These are phyloP conservation scores for Plasmodium gallinaceum DNA, from an alignment of 169 alveolate species.

Conservation along the genomic window DNA sequence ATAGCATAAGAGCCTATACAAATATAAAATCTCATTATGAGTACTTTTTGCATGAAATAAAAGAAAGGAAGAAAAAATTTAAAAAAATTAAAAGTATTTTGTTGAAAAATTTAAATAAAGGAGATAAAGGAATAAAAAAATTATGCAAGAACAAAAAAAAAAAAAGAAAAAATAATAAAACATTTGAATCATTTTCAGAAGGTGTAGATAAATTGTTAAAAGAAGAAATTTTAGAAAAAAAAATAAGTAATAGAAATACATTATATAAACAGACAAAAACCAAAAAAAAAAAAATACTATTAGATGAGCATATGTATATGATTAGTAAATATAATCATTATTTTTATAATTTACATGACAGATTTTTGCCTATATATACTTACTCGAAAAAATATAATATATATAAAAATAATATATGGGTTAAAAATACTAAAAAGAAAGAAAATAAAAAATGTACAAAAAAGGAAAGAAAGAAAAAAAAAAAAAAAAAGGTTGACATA, in stretches of 20 bases:
- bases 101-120: slow-evolving; percentile 15
- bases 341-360: slow-evolving; percentile 33
- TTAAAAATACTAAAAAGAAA: background rate
- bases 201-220: slow-evolving; percentile 43
- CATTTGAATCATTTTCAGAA: slow-evolving; percentile 47
- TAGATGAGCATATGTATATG: slow-evolving; percentile 63
- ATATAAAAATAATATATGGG: slow-evolving; percentile 21
- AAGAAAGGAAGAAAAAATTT: background rate
- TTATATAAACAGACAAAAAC: slow-evolving; percentile 2
- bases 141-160: background rate
- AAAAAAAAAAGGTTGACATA: slow-evolving; percentile 33
- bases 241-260: slow-evolving; percentile 10
- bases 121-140: background rate
- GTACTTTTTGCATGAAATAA: slow-evolving; percentile 23
- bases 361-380: slow-evolving; percentile 45
- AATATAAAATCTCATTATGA: slow-evolving; percentile 62
- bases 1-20: slow-evolving; percentile 73
- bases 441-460: background rate
- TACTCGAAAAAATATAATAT: slow-evolving; percentile 41
- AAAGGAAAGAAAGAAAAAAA: background rate
- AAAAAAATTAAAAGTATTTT: background rate
- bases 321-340: slow-evolving; percentile 54
- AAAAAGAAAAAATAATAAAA: background rate
- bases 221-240: slow-evolving; percentile 8
- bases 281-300: slow-evolving; percentile 19